Percentiles rank a stretch among this genome's conserved stretches.
These are phyloP conservation scores for Emergomyces orientalis DNA, from an alignment of 2,329 filamentous ascomycete species.

Conservation along the genomic window DNA sequence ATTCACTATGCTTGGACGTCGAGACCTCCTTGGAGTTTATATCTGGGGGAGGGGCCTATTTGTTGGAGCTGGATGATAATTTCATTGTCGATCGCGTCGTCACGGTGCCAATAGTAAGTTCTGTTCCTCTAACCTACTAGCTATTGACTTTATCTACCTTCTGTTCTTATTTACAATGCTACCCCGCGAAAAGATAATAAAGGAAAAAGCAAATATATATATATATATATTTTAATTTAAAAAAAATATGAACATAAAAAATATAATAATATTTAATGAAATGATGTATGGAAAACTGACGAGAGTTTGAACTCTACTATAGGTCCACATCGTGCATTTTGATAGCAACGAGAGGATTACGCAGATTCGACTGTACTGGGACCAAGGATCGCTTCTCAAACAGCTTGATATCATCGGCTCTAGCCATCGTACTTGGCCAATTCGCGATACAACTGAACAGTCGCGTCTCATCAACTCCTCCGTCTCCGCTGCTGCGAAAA, in stretches of 20 bases:
- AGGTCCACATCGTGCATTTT: slow-evolving; percentile 87
- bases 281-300: not conserved
- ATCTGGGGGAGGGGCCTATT: slow-evolving; percentile 71
- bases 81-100: slow-evolving; percentile 77
- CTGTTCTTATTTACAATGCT: slow-evolving; percentile 2
- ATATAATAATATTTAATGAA: not conserved
- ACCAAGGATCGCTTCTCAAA: slow-evolving; percentile 86
- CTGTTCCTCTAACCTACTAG: not conserved
- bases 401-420: slow-evolving; percentile 89
- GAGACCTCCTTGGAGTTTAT: slow-evolving; percentile 77
- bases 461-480: slow-evolving; percentile 60
- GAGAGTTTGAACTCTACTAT: slow-evolving; percentile 11
- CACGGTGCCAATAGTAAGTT: slow-evolving; percentile 68
- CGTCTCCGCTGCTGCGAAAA: slow-evolving; percentile 26
- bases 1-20: slow-evolving; percentile 64
- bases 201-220: not conserved
- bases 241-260: not conserved
- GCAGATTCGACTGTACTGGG: slow-evolving; percentile 87
- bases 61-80: slow-evolving; percentile 87
- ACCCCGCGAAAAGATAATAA: not conserved
- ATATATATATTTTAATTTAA: not conserved
- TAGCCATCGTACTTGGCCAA: slow-evolving; percentile 88
- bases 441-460: slow-evolving; percentile 78
- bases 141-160: not conserved
- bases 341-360: slow-evolving; percentile 65